These are phyloP conservation scores for Tuber borchii DNA, from an alignment of 495 filamentous ascomycete species.

Conservation along the genomic window DNA sequence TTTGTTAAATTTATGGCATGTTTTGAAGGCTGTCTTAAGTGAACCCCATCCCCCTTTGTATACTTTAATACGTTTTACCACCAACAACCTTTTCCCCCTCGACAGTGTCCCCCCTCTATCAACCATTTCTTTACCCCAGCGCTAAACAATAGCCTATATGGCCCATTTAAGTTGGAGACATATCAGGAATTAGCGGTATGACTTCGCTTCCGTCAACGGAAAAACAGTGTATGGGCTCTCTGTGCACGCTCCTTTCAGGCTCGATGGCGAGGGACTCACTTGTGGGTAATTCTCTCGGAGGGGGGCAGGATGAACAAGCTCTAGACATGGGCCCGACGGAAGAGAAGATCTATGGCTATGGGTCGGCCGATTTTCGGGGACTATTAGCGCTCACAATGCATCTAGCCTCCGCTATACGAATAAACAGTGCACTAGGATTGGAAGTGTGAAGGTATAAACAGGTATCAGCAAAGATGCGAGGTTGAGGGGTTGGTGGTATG, in stretches of 20 bases:
- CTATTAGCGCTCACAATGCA: neutral
- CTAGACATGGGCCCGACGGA: neutral
- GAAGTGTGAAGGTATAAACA: neutral
- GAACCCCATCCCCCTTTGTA: too few relatives aligned
- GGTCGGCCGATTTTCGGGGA: neutral
- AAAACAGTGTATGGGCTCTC: neutral
- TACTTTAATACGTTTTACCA: too few relatives aligned
- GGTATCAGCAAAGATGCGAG: neutral
- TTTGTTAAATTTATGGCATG: neutral
- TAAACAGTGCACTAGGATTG: neutral
- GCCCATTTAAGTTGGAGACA: too few relatives aligned
- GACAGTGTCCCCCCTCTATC: neutral
- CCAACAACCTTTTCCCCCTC: too few relatives aligned
- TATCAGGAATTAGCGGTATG: neutral
- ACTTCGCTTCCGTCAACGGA: neutral
- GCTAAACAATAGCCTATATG: too few relatives aligned
- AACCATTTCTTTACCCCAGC: too few relatives aligned
- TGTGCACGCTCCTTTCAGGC: neutral
- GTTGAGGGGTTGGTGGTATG: neutral
- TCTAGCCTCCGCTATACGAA: neutral
- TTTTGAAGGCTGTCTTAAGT: too few relatives aligned
- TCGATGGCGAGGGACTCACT: neutral
- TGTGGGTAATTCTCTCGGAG: neutral
- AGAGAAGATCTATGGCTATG: neutral
- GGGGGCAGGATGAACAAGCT: neutral